phyloP scores from a whole-genome alignment of 306 rosid species.

The Prunus davidiana region DNA sequence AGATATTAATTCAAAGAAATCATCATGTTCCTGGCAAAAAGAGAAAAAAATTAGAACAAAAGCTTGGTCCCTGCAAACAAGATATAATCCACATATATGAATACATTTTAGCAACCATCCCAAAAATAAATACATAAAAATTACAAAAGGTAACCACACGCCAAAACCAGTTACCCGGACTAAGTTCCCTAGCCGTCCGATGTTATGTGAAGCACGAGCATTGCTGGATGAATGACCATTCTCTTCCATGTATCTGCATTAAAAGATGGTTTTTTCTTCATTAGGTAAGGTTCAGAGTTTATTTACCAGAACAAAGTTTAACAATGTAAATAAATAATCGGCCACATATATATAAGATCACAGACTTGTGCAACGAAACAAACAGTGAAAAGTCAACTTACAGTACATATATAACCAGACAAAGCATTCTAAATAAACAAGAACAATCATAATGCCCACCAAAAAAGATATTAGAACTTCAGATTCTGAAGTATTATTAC shows the following conservation, averaged over 20 bases:
- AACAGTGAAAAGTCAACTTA: background rate
- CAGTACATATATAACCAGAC: background rate
- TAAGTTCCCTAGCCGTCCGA: conserved; percentile 80
- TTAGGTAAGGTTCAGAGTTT: background rate
- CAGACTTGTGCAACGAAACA: background rate
- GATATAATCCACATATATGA: background rate
- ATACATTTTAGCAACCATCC: background rate
- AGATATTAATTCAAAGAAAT: conserved; percentile 89
- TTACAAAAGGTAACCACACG: background rate
- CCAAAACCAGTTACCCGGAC: conserved; percentile 58
- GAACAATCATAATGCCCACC: background rate
- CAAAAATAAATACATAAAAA: background rate
- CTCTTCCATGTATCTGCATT: conserved; percentile 84
- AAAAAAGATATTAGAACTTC: background rate
- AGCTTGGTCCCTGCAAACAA: background rate
- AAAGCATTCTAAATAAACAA: background rate
- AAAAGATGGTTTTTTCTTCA: background rate
- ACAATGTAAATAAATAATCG: background rate
- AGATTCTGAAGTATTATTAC: background rate
- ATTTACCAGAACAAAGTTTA: background rate
- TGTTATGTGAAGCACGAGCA: conserved; percentile 72
- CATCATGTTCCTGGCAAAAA: conserved; percentile 76
- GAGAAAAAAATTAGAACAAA: background rate
- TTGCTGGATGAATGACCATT: conserved; percentile 65
- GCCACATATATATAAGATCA: background rate